These are phyloP conservation scores for Penicillium fimorum DNA, from an alignment of 495 filamentous ascomycete genomes.

Conservation along the genomic window DNA sequence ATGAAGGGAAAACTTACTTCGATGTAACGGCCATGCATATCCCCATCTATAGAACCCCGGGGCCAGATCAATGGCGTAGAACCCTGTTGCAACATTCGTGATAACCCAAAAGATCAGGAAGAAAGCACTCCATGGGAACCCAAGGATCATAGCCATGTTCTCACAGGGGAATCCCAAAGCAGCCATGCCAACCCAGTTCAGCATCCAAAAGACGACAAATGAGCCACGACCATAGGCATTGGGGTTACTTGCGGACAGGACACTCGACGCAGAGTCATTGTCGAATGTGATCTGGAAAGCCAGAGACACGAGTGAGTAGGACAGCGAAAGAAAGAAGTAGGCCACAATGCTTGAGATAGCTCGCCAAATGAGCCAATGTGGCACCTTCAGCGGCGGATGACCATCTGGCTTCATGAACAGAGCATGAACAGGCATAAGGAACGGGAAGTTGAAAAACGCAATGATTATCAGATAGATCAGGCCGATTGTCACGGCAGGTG, in stretches of 20 bases:
- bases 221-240: slow-evolving; percentile 61
- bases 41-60: slow-evolving; percentile 65
- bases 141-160: slow-evolving; percentile 70
- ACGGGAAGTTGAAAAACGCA: slow-evolving; percentile 69
- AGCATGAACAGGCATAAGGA: slow-evolving; percentile 66
- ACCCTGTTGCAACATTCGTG: slow-evolving; percentile 63
- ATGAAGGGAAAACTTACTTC: slow-evolving; percentile 37
- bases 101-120: slow-evolving; percentile 80
- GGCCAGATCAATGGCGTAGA: slow-evolving; percentile 61
- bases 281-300: slow-evolving; percentile 65
- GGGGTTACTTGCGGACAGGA: slow-evolving; percentile 42
- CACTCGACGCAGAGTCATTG: slow-evolving; percentile 43
- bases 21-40: slow-evolving; percentile 71
- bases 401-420: slow-evolving; percentile 50
- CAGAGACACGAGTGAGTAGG: slow-evolving; percentile 64
- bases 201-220: slow-evolving; percentile 73
- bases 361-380: slow-evolving; percentile 62
- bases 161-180: slow-evolving; percentile 67
- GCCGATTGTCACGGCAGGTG: slow-evolving; percentile 62
- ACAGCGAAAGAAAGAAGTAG: slow-evolving; percentile 66
- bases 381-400: slow-evolving; percentile 59
- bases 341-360: slow-evolving; percentile 56
- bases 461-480: slow-evolving; percentile 74
- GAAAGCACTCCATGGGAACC: slow-evolving; percentile 63
- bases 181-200: slow-evolving; percentile 70